A percentile compares a stretch with the other conserved stretches of the same genome.
phyloP scores from a whole-genome alignment of 1,139 yeast species.

The Geotrichum cucujoidarum region DNA sequence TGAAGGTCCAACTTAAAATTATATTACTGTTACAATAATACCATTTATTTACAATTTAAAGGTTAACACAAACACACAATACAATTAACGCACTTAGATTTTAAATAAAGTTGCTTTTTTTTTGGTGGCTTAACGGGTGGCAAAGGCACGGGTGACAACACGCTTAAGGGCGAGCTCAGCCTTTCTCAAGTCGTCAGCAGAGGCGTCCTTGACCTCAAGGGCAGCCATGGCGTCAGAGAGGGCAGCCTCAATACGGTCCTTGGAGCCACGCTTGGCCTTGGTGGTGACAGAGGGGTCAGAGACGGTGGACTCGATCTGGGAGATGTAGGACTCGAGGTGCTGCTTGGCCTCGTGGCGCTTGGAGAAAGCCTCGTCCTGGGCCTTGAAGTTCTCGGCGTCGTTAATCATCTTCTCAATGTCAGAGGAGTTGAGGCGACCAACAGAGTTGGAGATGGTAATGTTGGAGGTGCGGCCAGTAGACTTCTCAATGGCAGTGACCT shows the following conservation, averaged over 20 bases:
- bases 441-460: slow-evolving; percentile 99
- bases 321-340: slow-evolving; percentile 97
- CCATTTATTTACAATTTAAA: too few species aligned
- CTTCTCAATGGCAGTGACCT: slow-evolving; percentile 99
- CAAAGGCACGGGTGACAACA: slow-evolving; percentile 99
- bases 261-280: slow-evolving; percentile 96
- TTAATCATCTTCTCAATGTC: slow-evolving; percentile 98
- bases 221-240: slow-evolving; percentile 98
- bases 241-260: slow-evolving; percentile 97
- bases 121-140: slow-evolving; percentile 98
- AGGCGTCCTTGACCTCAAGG: slow-evolving; percentile 92
- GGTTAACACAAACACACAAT: slow-evolving; percentile 5
- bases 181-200: slow-evolving; percentile 97
- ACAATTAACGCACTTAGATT: too few species aligned
- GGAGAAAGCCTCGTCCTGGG: slow-evolving; percentile 98
- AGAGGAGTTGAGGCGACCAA: slow-evolving; percentile 95
- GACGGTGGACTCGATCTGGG: slow-evolving; percentile 85
- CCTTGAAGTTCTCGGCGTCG: slow-evolving; percentile 98
- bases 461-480: slow-evolving; percentile 98
- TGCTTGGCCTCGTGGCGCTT: slow-evolving; percentile 99
- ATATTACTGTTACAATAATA: too few species aligned
- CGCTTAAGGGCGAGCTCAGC: slow-evolving; percentile 99
- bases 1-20: too few species aligned
- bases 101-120: too few species aligned
- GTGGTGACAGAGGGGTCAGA: slow-evolving; percentile 98